Evolutionary conservation across 805 yeast species (phyloP), one percentile per base, ranked within the genome.

Genomic region (Lipomyces anomalus): DNA sequence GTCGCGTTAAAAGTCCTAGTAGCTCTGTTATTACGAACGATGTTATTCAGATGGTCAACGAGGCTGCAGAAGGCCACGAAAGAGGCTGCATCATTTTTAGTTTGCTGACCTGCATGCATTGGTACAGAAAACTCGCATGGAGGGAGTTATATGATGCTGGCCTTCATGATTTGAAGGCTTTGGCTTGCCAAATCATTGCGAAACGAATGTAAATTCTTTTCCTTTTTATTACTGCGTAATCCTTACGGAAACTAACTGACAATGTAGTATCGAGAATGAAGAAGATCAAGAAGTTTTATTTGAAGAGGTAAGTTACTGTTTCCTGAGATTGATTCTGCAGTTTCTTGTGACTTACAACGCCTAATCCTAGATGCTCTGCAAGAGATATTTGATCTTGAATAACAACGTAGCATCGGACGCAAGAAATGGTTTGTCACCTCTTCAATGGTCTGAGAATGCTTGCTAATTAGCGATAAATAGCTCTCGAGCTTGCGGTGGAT

Each of bases 401-500:
- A 83, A 78, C 38, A 21, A 9, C 24, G 71, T 61, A 23, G 88
- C 82, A 53, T 64, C 79, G 1, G 70, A 62, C 3, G 90, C 95
- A 0, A 65, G 73, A n/a, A 82, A 77, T 64, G 95, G 30, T 26
- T 9, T 9, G 30, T 26, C 11, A 13, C 30, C 30, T 9, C 11
- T 13, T 13, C 11, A 13, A 9, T 13, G 30, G 11, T 9, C 30
- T 26, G 30, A 26, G 11, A 9, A n/a, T n/a, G n/a, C n/a, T n/a
- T n/a, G n/a, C n/a, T n/a, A n/a, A n/a, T n/a, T n/a, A n/a, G n/a
- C n/a, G n/a, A n/a, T n/a, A n/a, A n/a, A 13, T 13, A 26, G 30
- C 88, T 0, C 66, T 87, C 52, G 96, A 87, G 61, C 63, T 86
- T 57, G 95, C 95, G 0, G 87, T 84, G 22, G 95, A 87, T 60